These are phyloP conservation scores for Speleostelium caveatum DNA, from an alignment of 78 protist species.

Conservation along the genomic window DNA sequence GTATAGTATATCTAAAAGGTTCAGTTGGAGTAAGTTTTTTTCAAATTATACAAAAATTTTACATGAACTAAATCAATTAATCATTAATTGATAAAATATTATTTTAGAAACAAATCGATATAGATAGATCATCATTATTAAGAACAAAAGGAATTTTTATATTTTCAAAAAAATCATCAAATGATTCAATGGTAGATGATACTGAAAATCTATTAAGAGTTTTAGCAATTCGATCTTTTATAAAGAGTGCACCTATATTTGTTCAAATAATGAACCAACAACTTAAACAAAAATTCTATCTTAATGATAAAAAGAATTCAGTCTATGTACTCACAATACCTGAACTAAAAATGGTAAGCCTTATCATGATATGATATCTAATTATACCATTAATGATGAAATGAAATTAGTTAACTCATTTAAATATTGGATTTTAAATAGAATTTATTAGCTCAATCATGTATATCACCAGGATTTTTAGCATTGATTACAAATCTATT, in stretches of 20 bases:
- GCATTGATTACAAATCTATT: conserved; percentile 59
- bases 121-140: conserved; percentile 25
- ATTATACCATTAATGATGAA: neutral
- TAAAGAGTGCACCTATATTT: conserved; percentile 24
- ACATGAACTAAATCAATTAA: no score
- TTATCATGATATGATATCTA: no score
- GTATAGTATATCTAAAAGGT: conserved; percentile 30
- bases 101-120: no score
- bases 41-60: no score
- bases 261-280: conserved; percentile 71
- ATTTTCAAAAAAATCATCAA: conserved; percentile 32
- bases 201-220: conserved; percentile 51
- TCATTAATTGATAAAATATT: no score
- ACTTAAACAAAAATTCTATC: no score
- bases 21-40: conserved; percentile 28
- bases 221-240: conserved; percentile 38
- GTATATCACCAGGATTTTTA: conserved; percentile 66
- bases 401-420: neutral
- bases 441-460: conserved; percentile 61
- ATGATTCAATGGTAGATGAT: conserved; percentile 23
- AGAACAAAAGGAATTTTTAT: conserved; percentile 33
- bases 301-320: conserved; percentile 22
- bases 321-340: conserved; percentile 52
- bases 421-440: neutral
- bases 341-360: conserved; percentile 67